Evolutionary conservation across 176 grass and related monocot species (phyloP), one percentile per base, ranked within the genome.

Genomic region (Lolium multiflorum): DNA sequence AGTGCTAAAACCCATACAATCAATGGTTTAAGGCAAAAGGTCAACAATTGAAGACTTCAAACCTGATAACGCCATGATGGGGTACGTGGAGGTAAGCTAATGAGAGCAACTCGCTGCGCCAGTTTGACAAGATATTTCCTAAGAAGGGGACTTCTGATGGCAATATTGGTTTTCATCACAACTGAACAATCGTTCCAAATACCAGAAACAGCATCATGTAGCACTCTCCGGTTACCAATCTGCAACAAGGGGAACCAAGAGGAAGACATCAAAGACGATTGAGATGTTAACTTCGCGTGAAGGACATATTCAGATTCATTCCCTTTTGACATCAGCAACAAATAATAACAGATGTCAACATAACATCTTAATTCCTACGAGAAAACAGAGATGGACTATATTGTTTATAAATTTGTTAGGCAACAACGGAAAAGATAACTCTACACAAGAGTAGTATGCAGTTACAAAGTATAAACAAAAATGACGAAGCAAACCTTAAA

Each of bases 51-150:
- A 41, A 86, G 14, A 56, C 70, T 75, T 26, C 55, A 81, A 83
- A 98, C 96, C 93, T 89, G 87, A 76, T 94, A 98, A 69, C 58
- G 92, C 96, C 96, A 98, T 83, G 93, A 92, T 72, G 70, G 86
- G 1, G 78, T 67, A 76, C 88, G 86, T 74, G 88, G 96, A 89
- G 96, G 88, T 79, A 98, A 92, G 84, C 86, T 95, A 86, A 92
- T 83, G 81, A 96, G 81, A 58, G 88, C 91, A 84, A 92, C 77
- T 71, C 96, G 86, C 58, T 98, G 96, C 48, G 92, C 85, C 77
- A 98, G 76, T 89, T 98, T 98, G 52, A 98, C 87, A 82, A 95
- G 82, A 81, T 92, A 89, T 91, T 98, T 98, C 74, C 93, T 89
- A 88, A 98, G 96, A 49, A 98, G 94, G 16, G 96, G 66, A 83